Evolutionary conservation across 192 early-diverging fungal genomes (phyloP), one percentile per base, ranked within the genome.

Genomic region (Coemansia sp.): DNA sequence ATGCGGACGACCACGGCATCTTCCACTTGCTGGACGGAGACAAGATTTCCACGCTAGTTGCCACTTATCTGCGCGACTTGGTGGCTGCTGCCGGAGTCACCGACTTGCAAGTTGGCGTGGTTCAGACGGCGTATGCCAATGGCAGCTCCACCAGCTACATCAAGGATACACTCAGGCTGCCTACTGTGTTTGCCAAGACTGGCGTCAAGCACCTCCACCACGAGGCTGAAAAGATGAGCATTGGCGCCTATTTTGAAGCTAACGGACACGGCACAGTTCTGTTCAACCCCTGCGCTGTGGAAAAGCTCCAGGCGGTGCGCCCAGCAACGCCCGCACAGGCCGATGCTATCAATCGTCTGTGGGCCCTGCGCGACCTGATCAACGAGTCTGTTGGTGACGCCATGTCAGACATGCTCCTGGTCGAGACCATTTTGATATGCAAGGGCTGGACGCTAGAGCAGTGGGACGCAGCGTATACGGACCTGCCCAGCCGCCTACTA

Each of bases 221-320:
- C 78, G 96, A 95, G 69, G 98, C 98, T 32, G 90, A 94, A 77
- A 91, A 94, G 72, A 98, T 94, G 82, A 94, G 96, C 79, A 90
- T 98, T 68, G 98, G 98, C 75, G 95, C 98, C 42, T 99, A 99
- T 87, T 99, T 99, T 91, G 98, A 99, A 82, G 98, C 98, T 45
- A 99, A 99, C 70, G 98, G 98, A 64, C 98, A 99, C 77, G 98
- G 98, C 61, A 99, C 98, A 19, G 92, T 98, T 51, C 85, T 99
- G 67, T 99, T 99, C 81, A 98, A 94, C 76, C 72, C 87, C 45
- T 90, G 91, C 64, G 91, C 93, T 7, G 94, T 97, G 76, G 51
- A 62, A 10, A 76, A 63, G 63, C 67, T 80, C 58, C 69, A 51
- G 25, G 60, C 37, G 4, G 67, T 75, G 27, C 62, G 59, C 42